Evolutionary conservation across 1,139 yeast species (phyloP).

Genomic region (Candida sanyaensis): DNA sequence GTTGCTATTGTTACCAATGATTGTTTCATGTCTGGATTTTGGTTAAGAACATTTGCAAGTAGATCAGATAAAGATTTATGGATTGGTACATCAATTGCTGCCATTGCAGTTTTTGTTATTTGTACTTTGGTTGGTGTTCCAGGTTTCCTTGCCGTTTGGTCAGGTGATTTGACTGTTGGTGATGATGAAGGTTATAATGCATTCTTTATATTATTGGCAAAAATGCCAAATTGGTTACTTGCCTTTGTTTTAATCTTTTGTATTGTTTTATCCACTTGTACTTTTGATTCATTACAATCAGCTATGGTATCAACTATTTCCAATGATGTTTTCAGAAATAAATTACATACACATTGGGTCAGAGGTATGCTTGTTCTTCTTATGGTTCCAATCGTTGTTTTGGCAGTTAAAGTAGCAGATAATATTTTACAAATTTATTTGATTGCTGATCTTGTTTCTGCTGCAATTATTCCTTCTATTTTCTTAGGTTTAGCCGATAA

Average conservation of each 20-base stretch:
- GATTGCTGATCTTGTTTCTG: conserved; percentile 86
- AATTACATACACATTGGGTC: conserved; percentile 62
- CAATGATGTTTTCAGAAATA: conserved; percentile 86
- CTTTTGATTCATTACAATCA: conserved; percentile 86
- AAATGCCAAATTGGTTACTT: conserved; percentile 86
- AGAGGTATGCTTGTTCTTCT: conserved; percentile 73
- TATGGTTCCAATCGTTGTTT: conserved; percentile 82
- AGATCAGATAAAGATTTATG: conserved; percentile 71
- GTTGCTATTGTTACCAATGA: conserved; percentile 91
- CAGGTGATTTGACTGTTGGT: conserved; percentile 65
- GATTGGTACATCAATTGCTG: conserved; percentile 76
- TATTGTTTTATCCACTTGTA: conserved; percentile 77
- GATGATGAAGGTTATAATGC: conserved; percentile 65
- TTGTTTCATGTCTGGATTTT: conserved; percentile 86
- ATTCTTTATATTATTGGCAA: conserved; percentile 66
- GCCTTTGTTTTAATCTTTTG: conserved; percentile 81
- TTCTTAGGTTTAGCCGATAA: conserved; percentile 73
- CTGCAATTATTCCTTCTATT: conserved; percentile 84
- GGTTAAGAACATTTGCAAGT: conserved; percentile 94
- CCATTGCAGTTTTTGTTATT: conserved; percentile 62
- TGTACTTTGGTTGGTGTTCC: conserved; percentile 77
- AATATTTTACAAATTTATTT: conserved; percentile 83
- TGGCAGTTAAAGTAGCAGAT: conserved; percentile 78
- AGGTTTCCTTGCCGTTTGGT: conserved; percentile 91
- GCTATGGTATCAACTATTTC: conserved; percentile 89